phyloP scores from a whole-genome alignment of 1,284 basidiomycete genomes.

The Mycena sp. region DNA sequence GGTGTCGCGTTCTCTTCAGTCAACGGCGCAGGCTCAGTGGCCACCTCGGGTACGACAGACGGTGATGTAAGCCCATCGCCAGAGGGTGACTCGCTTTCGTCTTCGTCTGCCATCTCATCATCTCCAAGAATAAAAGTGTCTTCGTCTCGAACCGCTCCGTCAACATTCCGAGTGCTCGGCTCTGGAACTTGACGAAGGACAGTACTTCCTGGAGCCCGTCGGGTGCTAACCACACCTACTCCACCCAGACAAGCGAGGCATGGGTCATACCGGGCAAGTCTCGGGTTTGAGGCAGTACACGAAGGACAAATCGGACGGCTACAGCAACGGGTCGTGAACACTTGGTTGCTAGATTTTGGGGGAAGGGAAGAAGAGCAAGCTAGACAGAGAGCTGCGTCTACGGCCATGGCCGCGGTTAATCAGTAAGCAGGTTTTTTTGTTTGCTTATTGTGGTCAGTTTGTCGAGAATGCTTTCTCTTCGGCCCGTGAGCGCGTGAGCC shows the following conservation, averaged over 20 bases:
- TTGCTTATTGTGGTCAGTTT: no score
- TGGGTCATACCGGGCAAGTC: constrained; percentile 68
- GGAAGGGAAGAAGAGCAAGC: constrained; percentile 72
- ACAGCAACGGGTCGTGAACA: constrained; percentile 68
- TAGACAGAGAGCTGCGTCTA: constrained; percentile 56
- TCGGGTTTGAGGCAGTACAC: constrained; percentile 64
- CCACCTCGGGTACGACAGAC: constrained; percentile 10
- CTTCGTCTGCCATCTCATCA: constrained; percentile 48
- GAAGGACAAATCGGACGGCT: constrained; percentile 63
- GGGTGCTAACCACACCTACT: constrained; percentile 53
- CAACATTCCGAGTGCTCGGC: constrained; percentile 48
- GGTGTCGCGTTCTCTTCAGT: background rate
- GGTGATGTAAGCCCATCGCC: background rate
- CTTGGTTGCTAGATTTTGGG: constrained; percentile 37
- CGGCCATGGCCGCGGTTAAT: no score
- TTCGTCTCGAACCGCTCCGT: constrained; percentile 63
- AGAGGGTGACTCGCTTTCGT: background rate
- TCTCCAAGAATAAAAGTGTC: constrained; percentile 73
- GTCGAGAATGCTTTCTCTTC: no score
- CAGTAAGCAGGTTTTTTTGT: no score
- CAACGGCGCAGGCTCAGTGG: background rate
- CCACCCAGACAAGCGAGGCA: constrained; percentile 72
- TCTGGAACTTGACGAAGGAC: constrained; percentile 1
- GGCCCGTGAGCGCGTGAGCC: no score
- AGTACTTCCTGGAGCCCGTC: constrained; percentile 9